Conservation (phyloP, 1,284 basidiomycete species). For the Somion occarium region DNA sequence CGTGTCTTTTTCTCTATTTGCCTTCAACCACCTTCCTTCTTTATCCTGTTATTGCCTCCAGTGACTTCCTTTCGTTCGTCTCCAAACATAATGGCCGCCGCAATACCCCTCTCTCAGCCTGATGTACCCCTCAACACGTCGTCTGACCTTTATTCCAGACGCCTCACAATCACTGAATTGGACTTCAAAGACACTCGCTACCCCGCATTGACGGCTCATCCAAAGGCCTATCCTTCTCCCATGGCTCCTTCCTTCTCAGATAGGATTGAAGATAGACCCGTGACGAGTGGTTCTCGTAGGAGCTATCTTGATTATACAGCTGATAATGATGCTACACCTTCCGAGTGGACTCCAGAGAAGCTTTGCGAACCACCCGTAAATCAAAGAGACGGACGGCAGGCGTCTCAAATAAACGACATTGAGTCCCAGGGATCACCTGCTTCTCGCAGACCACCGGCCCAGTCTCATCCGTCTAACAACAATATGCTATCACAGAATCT, state of each 20-base stretch:
- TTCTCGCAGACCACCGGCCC: background rate
- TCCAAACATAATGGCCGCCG: conserved; percentile 22
- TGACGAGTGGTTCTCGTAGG: conserved; percentile 19
- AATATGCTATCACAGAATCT: background rate
- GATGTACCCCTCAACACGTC: conserved; percentile 17
- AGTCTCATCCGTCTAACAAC: conserved; percentile 1
- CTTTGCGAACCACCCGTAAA: conserved; percentile 14
- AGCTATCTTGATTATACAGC: conserved; percentile 20
- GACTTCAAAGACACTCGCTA: conserved; percentile 61
- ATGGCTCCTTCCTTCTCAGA: conserved; percentile 3
- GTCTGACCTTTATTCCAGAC: conserved; percentile 40
- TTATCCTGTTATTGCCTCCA: background rate
- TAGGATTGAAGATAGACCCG: conserved; percentile 13
- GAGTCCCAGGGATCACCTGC: conserved; percentile 1
- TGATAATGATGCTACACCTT: conserved; percentile 10
- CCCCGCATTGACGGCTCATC: conserved; percentile 35
- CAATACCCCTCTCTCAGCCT: conserved; percentile 21
- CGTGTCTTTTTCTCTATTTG: background rate
- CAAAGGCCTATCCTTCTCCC: conserved; percentile 9
- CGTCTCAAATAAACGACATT: background rate
- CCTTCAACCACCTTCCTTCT: background rate
- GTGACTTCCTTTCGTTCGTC: background rate
- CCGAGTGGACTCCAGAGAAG: conserved; percentile 22
- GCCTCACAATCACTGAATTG: conserved; percentile 50
- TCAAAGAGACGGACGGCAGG: background rate